A percentile compares a stretch with the other conserved stretches of the same genome.
These are phyloP conservation scores for Bombardia bombarda DNA, from an alignment of 495 filamentous ascomycete species.

Conservation along the genomic window DNA sequence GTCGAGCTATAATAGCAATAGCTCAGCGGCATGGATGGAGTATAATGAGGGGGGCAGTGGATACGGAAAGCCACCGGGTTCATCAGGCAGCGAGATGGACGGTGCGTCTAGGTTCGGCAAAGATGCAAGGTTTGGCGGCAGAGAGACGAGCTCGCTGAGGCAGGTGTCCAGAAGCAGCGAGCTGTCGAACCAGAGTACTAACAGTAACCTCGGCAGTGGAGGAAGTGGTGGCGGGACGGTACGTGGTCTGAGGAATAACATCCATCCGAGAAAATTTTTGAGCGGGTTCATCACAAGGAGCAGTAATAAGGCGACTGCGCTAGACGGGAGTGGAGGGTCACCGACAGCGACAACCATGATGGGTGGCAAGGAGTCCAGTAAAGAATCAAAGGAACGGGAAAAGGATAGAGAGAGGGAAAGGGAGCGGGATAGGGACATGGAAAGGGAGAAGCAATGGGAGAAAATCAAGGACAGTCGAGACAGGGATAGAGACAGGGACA, in stretches of 20 bases:
- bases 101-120: too few relatives aligned
- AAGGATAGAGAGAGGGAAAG: slow-evolving; percentile 9
- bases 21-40: slow-evolving; percentile 26
- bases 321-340: too few relatives aligned
- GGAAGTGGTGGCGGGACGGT: slow-evolving; percentile 30
- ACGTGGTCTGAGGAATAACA: slow-evolving; percentile 27
- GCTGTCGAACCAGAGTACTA: slow-evolving; percentile 10
- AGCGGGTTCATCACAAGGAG: slow-evolving; percentile 40
- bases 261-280: slow-evolving; percentile 37
- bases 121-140: slow-evolving; percentile 25
- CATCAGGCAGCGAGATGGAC: slow-evolving; percentile 43
- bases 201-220: neutral
- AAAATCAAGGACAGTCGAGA: neutral
- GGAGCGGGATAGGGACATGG: slow-evolving; percentile 26
- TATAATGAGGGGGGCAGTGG: slow-evolving; percentile 26
- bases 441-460: slow-evolving; percentile 23
- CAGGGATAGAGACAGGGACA: slow-evolving; percentile 2
- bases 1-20: slow-evolving; percentile 19
- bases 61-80: slow-evolving; percentile 36
- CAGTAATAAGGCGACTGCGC: slow-evolving; percentile 26
- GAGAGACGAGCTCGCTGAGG: slow-evolving; percentile 31
- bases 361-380: too few relatives aligned
- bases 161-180: slow-evolving; percentile 32
- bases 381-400: too few relatives aligned
- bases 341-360: too few relatives aligned